Evolutionary conservation across 1,284 basidiomycete species (phyloP).

Genomic region (Fistulinella staudtii): DNA sequence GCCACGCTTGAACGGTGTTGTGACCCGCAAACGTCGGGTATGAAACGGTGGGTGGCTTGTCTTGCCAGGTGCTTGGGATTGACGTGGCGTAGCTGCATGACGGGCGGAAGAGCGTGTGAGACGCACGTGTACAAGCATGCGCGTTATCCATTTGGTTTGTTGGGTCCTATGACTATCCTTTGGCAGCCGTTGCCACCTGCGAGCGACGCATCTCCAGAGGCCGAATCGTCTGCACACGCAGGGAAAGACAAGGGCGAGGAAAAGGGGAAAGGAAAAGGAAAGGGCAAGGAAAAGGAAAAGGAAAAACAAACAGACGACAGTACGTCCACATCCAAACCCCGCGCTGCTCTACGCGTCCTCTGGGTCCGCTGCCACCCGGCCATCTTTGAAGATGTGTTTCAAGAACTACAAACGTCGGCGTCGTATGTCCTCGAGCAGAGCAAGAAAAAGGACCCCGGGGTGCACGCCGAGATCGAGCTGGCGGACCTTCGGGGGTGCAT

Average conservation of each 20-base stretch:
- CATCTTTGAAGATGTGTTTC: constrained; percentile 54
- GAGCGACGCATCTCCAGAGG: neutral
- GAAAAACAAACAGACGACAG: constrained; percentile 21
- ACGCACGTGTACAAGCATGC: constrained; percentile 61
- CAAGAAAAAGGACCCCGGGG: constrained; percentile 32
- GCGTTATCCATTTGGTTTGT: constrained; percentile 64
- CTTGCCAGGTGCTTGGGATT: neutral
- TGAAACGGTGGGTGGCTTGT: constrained; percentile 47
- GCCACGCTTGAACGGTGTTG: constrained; percentile 54
- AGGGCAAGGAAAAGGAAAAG: constrained; percentile 17
- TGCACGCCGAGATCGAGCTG: constrained; percentile 52
- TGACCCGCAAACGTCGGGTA: constrained; percentile 57
- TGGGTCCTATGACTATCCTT: constrained; percentile 69
- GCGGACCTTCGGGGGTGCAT: constrained; percentile 66
- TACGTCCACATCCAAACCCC: constrained; percentile 5
- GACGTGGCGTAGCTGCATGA: constrained; percentile 42
- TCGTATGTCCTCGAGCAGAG: constrained; percentile 46
- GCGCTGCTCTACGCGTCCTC: constrained; percentile 39
- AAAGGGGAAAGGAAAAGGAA: constrained; percentile 7
- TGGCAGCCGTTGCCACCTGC: constrained; percentile 51
- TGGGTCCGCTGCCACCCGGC: constrained; percentile 83
- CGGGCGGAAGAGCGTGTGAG: constrained; percentile 55
- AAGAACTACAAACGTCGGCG: constrained; percentile 48
- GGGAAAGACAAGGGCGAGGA: no score
- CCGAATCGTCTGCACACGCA: constrained; percentile 1